A percentile compares a stretch with the other conserved stretches of the same genome.
phyloP scores from a whole-genome alignment of 1,284 basidiomycete genomes.

The Volvariella volvacea region DNA sequence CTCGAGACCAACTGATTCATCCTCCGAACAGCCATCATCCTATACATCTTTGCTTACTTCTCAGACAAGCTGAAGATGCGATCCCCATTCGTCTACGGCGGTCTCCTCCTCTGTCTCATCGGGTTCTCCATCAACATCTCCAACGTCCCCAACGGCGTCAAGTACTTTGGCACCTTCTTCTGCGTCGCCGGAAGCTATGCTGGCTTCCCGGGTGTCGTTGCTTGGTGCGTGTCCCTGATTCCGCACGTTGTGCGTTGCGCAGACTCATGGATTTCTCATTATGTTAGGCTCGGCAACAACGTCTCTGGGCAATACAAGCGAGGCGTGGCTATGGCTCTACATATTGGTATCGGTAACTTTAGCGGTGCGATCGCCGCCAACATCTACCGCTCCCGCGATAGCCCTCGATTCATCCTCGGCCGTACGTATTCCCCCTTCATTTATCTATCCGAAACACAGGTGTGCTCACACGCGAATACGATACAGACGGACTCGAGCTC shows the following conservation, averaged over 20 bases:
- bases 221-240: conserved; percentile 38
- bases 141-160: conserved; percentile 9
- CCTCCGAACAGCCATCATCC: conserved; percentile 35
- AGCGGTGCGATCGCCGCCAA: conserved; percentile 51
- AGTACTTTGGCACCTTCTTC: conserved; percentile 21
- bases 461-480: no score
- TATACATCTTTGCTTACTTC: conserved; percentile 46
- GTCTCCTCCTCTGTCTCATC: conserved; percentile 44
- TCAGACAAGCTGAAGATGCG: conserved; percentile 55
- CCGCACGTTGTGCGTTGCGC: background rate
- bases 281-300: conserved; percentile 49
- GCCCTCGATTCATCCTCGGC: conserved; percentile 54
- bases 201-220: conserved; percentile 54
- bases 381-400: conserved; percentile 52
- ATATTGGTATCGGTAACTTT: conserved; percentile 59
- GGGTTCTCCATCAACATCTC: conserved; percentile 66
- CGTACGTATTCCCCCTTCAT: conserved; percentile 30
- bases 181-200: conserved; percentile 56
- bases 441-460: no score
- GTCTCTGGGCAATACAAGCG: conserved; percentile 61
- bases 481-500: conserved; percentile 54
- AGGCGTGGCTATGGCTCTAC: conserved; percentile 53
- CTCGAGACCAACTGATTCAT: background rate
- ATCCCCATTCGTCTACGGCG: conserved; percentile 52
- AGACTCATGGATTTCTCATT: background rate